Conservation (phyloP, 441 rosid species). For the Gossypium davidsonii region DNA sequence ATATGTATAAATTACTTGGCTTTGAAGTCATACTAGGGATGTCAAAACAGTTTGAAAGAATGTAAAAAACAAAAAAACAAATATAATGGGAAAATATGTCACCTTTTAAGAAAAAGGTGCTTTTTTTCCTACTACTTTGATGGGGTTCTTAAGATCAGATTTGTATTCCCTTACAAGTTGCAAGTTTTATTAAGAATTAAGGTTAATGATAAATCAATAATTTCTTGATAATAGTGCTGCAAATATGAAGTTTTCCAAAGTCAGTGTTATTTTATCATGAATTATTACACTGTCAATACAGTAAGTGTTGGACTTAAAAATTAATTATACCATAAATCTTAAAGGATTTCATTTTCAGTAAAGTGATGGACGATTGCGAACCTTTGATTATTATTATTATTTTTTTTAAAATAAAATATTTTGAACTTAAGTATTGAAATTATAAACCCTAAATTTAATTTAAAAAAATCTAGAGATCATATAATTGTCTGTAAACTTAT, state of each 20-base stretch:
- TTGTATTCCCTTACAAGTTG: background rate
- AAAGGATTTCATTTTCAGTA: no score
- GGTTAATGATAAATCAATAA: background rate
- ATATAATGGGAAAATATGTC: background rate
- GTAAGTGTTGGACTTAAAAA: no score
- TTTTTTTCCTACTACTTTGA: background rate
- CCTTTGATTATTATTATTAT: no score
- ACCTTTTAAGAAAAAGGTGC: background rate
- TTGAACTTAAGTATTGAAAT: no score
- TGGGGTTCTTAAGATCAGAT: background rate
- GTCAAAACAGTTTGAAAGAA: background rate
- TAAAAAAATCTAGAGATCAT: no score
- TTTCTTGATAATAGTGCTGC: background rate
- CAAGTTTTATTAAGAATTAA: background rate
- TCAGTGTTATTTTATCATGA: background rate
- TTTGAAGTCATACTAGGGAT: conserved; percentile 4
- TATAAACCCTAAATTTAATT: no score
- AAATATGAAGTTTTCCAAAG: background rate
- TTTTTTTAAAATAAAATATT: no score
- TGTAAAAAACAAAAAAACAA: background rate
- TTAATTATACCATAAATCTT: no score
- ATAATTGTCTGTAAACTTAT: no score
- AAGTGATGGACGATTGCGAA: no score
- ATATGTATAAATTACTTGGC: background rate
- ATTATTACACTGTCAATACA: no score